Base-by-base conservation (phyloP, 2,329 filamentous ascomycete species). In the Hymenoscyphus fructigenus region DNA sequence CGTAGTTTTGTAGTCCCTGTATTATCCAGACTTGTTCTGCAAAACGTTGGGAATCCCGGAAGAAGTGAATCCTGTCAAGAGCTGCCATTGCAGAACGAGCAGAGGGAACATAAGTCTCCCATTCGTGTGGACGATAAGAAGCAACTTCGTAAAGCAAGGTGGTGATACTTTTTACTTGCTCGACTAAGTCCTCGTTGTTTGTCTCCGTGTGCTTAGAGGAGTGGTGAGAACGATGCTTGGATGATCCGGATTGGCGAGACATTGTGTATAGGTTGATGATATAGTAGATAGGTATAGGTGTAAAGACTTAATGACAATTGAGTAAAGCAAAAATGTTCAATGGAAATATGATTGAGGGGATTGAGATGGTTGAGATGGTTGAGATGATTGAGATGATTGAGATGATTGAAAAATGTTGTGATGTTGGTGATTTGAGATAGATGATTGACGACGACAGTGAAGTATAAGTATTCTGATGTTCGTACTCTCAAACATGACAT, bases 1-100 rank as follows among this genome's bases (percentile, higher is more conserved):
- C 82, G 64, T 84, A 78, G 50, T 78, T 76, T 68, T 85, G 83
- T 34, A 85, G 76, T 5, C 78, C 76, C 36, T 75, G 74, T 57
- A 84, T 73, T 47, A 80, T 72, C 76, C 76, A 78, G 14, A 77
- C 68, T 68, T 80, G 78, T 67, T 80, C 77, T 32, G 74, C 68
- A 63, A 76, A 73, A 14, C 75, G 74, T 47, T 71, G 65, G 12
- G 73, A 59, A 60, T 77, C 73, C 32, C 74, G 71, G 70, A 80
- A 78, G 66, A 79, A 78, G 10, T 71, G 73, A 23, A 78, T 75
- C 7, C 71, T 68, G 38, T 80, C 77, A 20, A 81, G 70, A 41
- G 79, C 77, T 38, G 71, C 67, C 41, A 79, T 76, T 29, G 78
- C 76, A 15, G 76, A 75, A 57, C 78, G 73, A 36, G 78, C 79